Evolutionary conservation across 2,329 filamentous ascomycete genomes (phyloP), one percentile per base, ranked within the genome.

Genomic region (Trichoderma arundinaceum): DNA sequence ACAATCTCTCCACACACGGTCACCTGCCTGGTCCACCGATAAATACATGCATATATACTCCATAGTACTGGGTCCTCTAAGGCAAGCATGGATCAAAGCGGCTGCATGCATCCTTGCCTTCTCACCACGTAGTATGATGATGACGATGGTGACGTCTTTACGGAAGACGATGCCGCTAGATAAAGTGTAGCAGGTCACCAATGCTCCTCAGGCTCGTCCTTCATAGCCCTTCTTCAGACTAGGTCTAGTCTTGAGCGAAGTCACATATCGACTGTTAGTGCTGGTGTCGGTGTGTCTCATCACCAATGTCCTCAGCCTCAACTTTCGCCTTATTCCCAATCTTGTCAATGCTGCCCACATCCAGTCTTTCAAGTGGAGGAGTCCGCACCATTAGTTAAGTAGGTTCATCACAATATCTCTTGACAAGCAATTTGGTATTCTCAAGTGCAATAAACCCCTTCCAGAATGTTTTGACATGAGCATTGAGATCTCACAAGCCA

Each of bases 91-190:
- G 33, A 60, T 51, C 57, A 39, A 33, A 38, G 53, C 46, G 44
- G 57, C 46, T 49, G 57, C 57, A 60, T n/a, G 17, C 41, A 60
- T 60, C 57, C 57, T 39, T n/a, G 57, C 51, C 57, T 51, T 17
- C 15, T 41, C 32, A 60, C 44, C 57, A 60, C 57, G 57, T 60
- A 60, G 57, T 60, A 60, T 39, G 57, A 60, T 51, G 35, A 60
- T 60, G 57, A 60, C 57, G 44, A 51, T 28, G 57, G 57, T 60
- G 57, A 60, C 57, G 57, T 60, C 44, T 51, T 48, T 60, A 44
- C 22, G 28, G 44, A 35, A 28, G 57, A 60, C 57, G 19, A 60
- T 39, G 57, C 28, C 44, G 57, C n/a, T 51, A 38, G 57, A 39
- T 28, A 32, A 17, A 13, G 19, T 51, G 22, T 17, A 60, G 46